Evolutionary conservation across 768 basidiomycete genomes (phyloP).

Genomic region (Kwoniella europaea): DNA sequence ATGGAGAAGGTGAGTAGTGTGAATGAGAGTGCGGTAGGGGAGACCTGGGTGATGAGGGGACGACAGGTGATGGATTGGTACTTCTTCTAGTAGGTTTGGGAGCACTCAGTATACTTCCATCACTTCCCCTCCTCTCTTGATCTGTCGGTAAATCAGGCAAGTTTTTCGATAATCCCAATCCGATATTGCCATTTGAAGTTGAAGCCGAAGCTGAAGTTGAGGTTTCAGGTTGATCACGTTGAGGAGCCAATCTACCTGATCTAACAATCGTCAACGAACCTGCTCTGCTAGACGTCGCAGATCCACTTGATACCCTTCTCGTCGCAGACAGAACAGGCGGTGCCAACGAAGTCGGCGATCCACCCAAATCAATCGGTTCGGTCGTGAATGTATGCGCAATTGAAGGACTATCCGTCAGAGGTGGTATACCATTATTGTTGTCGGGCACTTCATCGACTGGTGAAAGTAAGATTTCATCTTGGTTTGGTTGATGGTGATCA

Average conservation of each 20-base stretch:
- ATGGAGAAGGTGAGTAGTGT: slow-evolving; percentile 24
- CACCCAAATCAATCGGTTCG: slow-evolving; percentile 26
- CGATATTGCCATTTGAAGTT: not conserved
- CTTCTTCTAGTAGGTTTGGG: slow-evolving; percentile 29
- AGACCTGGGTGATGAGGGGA: slow-evolving; percentile 29
- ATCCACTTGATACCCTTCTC: slow-evolving; percentile 36
- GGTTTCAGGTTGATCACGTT: slow-evolving; percentile 21
- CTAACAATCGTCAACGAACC: slow-evolving; percentile 45
- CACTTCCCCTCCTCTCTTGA: slow-evolving; percentile 18
- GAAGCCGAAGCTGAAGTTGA: not conserved
- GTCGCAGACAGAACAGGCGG: slow-evolving; percentile 11
- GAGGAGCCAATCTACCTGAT: slow-evolving; percentile 32
- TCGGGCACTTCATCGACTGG: slow-evolving; percentile 14
- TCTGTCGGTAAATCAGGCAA: slow-evolving; percentile 18
- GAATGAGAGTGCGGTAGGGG: slow-evolving; percentile 51
- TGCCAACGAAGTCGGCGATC: slow-evolving; percentile 20
- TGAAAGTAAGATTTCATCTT: slow-evolving; percentile 9
- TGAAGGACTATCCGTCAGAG: slow-evolving; percentile 3
- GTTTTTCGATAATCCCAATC: slow-evolving; percentile 17
- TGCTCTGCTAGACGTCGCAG: slow-evolving; percentile 34
- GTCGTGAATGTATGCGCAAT: slow-evolving; percentile 20
- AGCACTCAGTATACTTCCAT: slow-evolving; percentile 1
- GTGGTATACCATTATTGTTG: not conserved
- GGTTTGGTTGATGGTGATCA: not conserved
- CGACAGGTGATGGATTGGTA: slow-evolving; percentile 37